These are phyloP conservation scores for Tephrocybe sp. DNA, from an alignment of 768 basidiomycete genomes.

Conservation along the genomic window DNA sequence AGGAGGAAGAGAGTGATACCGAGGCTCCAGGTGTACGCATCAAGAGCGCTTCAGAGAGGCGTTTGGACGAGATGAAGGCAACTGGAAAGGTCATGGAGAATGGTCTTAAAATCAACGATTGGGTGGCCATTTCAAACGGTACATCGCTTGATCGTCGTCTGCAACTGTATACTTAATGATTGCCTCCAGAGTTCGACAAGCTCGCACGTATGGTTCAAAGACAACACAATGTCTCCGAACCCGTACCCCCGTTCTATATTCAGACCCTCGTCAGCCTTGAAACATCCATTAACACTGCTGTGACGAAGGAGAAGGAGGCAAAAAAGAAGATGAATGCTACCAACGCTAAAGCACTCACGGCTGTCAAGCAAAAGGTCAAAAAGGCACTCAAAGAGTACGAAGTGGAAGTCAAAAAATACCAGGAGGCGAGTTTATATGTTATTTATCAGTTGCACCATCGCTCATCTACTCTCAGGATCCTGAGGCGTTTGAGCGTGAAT, in stretches of 20 bases:
- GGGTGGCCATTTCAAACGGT: slow-evolving; percentile 92
- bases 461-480: slow-evolving; percentile 62
- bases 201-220: slow-evolving; percentile 86
- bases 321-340: slow-evolving; percentile 97
- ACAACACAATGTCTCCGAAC: slow-evolving; percentile 82
- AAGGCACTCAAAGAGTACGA: slow-evolving; percentile 91
- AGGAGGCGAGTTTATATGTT: slow-evolving; percentile 52
- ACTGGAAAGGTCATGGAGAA: slow-evolving; percentile 93
- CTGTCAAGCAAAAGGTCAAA: slow-evolving; percentile 98
- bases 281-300: slow-evolving; percentile 64
- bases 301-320: slow-evolving; percentile 86
- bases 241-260: slow-evolving; percentile 84
- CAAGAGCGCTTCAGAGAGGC: slow-evolving; percentile 89
- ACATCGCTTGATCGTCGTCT: background rate
- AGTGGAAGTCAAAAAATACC: slow-evolving; percentile 73
- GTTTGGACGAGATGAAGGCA: slow-evolving; percentile 93
- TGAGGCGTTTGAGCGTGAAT: slow-evolving; percentile 82
- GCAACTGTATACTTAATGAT: slow-evolving; percentile 22
- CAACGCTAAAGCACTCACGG: slow-evolving; percentile 91
- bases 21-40: slow-evolving; percentile 72
- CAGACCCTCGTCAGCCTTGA: slow-evolving; percentile 78
- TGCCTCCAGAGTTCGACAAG: slow-evolving; percentile 86
- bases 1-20: slow-evolving; percentile 52
- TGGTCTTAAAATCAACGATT: slow-evolving; percentile 94
- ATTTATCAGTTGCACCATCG: background rate